Conservation (phyloP, 371 early-diverging fungal species). For the Mortierella sp. region DNA sequence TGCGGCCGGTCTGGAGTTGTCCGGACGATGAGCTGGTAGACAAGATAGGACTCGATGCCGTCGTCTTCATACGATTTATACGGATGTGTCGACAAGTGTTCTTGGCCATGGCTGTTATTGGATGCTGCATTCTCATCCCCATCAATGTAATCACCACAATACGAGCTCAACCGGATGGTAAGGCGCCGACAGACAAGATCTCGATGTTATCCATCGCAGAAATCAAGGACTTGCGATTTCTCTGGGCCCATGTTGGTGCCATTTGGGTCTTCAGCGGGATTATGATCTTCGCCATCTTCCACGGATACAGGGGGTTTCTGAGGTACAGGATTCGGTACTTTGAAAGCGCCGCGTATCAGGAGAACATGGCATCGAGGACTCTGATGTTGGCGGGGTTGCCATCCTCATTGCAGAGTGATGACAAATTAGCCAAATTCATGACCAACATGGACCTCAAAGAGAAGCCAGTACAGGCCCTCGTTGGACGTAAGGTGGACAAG, state of each 20-base stretch:
- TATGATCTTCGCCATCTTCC: slow-evolving; percentile 59
- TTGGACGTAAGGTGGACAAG: slow-evolving; percentile 76
- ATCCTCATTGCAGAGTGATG: slow-evolving; percentile 65
- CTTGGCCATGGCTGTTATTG: slow-evolving; percentile 66
- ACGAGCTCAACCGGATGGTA: slow-evolving; percentile 31
- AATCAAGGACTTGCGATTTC: slow-evolving; percentile 55
- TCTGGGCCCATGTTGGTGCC: slow-evolving; percentile 71
- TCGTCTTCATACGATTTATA: slow-evolving; percentile 80
- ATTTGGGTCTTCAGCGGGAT: slow-evolving; percentile 69
- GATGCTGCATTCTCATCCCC: slow-evolving; percentile 72
- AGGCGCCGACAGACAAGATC: slow-evolving; percentile 49
- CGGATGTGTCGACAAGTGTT: slow-evolving; percentile 71
- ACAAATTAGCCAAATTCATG: slow-evolving; percentile 66
- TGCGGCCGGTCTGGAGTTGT: slow-evolving; percentile 66
- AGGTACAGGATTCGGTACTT: slow-evolving; percentile 67
- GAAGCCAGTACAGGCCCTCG: slow-evolving; percentile 69
- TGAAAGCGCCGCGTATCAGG: slow-evolving; percentile 69
- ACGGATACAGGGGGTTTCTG: slow-evolving; percentile 66
- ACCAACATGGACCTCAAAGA: slow-evolving; percentile 56
- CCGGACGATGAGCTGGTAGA: slow-evolving; percentile 70
- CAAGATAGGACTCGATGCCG: slow-evolving; percentile 82
- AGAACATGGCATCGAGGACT: slow-evolving; percentile 70
- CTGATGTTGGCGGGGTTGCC: slow-evolving; percentile 81
- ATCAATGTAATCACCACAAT: slow-evolving; percentile 67
- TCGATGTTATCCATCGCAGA: slow-evolving; percentile 54